Percentiles rank a stretch among this genome's conserved stretches.
phyloP scores from a whole-genome alignment of 2,329 filamentous ascomycete genomes.

The Fusarium lyarnte region DNA sequence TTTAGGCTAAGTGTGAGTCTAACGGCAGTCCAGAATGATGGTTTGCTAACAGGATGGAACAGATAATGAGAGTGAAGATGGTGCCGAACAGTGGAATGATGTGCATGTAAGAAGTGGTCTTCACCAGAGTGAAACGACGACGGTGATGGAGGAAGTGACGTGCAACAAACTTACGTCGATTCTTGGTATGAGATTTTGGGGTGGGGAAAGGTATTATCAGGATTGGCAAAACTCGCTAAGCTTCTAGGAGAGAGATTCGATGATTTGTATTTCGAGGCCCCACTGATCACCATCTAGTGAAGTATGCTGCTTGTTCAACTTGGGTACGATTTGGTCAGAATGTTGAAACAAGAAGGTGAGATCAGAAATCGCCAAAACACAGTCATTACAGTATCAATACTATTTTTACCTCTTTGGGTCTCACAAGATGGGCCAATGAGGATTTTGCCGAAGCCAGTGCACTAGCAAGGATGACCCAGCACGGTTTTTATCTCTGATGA shows the following conservation, averaged over 20 bases:
- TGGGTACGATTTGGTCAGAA: not conserved
- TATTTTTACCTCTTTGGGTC: not conserved
- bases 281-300: not conserved
- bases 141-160: not conserved
- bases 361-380: not conserved
- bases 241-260: not conserved
- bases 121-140: not conserved
- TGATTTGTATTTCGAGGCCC: not conserved
- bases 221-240: not conserved
- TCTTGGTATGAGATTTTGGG: not conserved
- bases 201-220: not conserved
- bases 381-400: not conserved
- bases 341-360: not conserved
- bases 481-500: not conserved
- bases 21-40: fast-evolving
- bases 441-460: not conserved
- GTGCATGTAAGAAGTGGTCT: not conserved
- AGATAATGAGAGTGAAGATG: not conserved
- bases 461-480: not conserved
- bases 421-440: not conserved
- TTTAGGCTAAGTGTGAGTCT: not conserved
- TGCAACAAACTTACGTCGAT: not conserved
- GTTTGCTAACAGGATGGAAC: fast-evolving
- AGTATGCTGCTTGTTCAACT: not conserved
- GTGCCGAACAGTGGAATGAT: not conserved